Evolutionary conservation across 371 early-diverging fungal genomes (phyloP).

Genomic region (Rhizopus delemar): DNA sequence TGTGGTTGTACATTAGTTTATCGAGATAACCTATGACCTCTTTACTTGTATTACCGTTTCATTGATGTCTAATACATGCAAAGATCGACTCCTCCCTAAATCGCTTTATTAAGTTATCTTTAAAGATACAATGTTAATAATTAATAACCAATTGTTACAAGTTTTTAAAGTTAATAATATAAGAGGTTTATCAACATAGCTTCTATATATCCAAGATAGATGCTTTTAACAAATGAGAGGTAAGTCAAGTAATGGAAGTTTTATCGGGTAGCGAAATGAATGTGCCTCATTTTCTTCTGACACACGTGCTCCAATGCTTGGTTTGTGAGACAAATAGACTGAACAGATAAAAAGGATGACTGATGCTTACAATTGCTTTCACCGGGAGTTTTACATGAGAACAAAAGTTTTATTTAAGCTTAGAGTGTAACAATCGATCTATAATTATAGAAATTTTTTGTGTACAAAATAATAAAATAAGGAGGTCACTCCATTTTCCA

Average conservation of each 20-base stretch:
- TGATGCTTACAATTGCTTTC: constrained; percentile 5
- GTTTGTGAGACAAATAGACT: not conserved
- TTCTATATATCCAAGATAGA: not conserved
- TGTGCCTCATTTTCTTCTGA: not conserved
- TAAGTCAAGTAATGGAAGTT: not conserved
- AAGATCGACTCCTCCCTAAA: constrained; percentile 5
- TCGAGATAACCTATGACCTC: not conserved
- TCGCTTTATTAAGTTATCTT: not conserved
- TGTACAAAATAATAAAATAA: constrained; percentile 32
- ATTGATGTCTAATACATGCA: not conserved
- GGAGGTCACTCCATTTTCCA: constrained; percentile 34
- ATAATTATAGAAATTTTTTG: not conserved
- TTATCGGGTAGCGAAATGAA: not conserved
- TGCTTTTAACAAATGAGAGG: not conserved
- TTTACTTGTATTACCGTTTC: not conserved
- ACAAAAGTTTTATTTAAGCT: constrained; percentile 1
- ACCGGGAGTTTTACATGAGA: constrained; percentile 8
- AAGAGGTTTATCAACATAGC: not conserved
- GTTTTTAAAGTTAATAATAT: not conserved
- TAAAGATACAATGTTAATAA: no score
- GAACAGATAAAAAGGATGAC: not conserved
- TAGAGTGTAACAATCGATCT: not conserved
- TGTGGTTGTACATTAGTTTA: constrained; percentile 23
- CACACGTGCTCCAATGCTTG: not conserved
- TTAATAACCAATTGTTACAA: not conserved